Evolutionary conservation across 257 asterid genomes (phyloP).

Genomic region (Penstemon eatonii): DNA sequence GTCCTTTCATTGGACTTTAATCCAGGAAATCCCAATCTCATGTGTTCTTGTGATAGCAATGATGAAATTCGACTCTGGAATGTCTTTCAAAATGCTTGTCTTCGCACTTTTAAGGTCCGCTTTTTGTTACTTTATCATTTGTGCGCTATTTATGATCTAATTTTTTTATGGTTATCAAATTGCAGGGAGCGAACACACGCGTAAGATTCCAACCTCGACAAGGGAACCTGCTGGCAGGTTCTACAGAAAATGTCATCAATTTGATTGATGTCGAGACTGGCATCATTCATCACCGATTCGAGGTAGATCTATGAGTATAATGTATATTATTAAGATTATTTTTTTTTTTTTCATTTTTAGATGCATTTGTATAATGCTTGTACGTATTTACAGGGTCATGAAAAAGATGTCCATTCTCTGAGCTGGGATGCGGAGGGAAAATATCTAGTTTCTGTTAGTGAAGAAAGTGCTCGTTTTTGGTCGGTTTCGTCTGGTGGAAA

Average conservation of each 20-base stretch:
- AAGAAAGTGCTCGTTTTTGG: slow-evolving; percentile 53
- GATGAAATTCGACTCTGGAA: slow-evolving; percentile 49
- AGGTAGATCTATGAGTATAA: slow-evolving; percentile 31
- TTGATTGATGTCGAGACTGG: slow-evolving; percentile 45
- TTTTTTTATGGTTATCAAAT: slow-evolving; percentile 11
- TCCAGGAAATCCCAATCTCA: slow-evolving; percentile 35
- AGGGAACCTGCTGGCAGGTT: slow-evolving; percentile 44
- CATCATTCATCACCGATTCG: slow-evolving; percentile 23
- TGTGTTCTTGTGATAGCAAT: slow-evolving; percentile 45
- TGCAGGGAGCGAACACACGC: slow-evolving; percentile 47
- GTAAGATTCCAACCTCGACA: slow-evolving; percentile 49
- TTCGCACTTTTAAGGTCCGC: slow-evolving; percentile 38
- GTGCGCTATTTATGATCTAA: neutral
- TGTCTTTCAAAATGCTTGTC: slow-evolving; percentile 28
- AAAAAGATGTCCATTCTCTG: slow-evolving; percentile 35
- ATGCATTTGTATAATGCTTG: neutral
- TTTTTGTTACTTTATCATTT: neutral
- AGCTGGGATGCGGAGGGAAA: slow-evolving; percentile 48
- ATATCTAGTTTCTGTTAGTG: slow-evolving; percentile 44
- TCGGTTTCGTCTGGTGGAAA: slow-evolving; percentile 29
- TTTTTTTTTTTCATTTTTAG: neutral
- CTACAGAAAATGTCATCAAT: slow-evolving; percentile 41
- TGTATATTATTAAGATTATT: neutral
- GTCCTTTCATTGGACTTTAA: slow-evolving; percentile 52
- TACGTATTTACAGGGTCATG: slow-evolving; percentile 41